Evolutionary conservation across 78 protist genomes (phyloP).

Genomic region (slime mould (Dictyostelium discoideum)): dicty_2.7 NC_007089.4:1055001-1055500

Average conservation of each 20-base stretch:
- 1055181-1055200: conserved; percentile 1
- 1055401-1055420: conserved; percentile 46
- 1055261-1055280: background rate
- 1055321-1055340: background rate
- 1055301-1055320: background rate
- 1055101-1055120: background rate
- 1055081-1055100: background rate
- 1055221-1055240: background rate
- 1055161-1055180: background rate
- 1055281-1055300: background rate
- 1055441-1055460: conserved; percentile 26
- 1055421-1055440: conserved; percentile 43
- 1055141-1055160: background rate
- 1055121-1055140: background rate
- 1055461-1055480: conserved; percentile 39
- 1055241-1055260: background rate
- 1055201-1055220: background rate
- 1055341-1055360: conserved; percentile 43
- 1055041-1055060: background rate
- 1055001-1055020: background rate
- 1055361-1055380: conserved; percentile 38
- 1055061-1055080: background rate
- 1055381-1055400: conserved; percentile 59
- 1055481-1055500: conserved; percentile 47
- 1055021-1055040: background rate